Base-by-base conservation (phyloP, 768 basidiomycete species). In the Amanita jacksonii region DNA sequence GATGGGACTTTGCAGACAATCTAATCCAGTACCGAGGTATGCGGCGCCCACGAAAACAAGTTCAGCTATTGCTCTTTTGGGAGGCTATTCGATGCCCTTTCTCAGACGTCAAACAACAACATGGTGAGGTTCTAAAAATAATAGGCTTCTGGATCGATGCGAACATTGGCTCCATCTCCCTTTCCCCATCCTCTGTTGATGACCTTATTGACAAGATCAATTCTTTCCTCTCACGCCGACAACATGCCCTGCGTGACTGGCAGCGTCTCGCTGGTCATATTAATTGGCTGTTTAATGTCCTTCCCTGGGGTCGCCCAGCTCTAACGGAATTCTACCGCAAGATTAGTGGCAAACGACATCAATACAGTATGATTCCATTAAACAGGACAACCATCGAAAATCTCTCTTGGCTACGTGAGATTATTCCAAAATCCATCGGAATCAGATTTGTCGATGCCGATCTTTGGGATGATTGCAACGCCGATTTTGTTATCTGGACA, bases 101-200 rank as follows among this genome's bases (percentile, higher is more conserved):
- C n/a, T n/a, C n/a, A n/a, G n/a, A n/a, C n/a, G n/a, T n/a, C n/a
- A n/a, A n/a, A n/a, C n/a, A n/a, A n/a, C n/a, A n/a, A n/a, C n/a
- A n/a, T n/a, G n/a, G n/a, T n/a, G n/a, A n/a, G n/a, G n/a, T n/a
- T n/a, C n/a, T n/a, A n/a, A n/a, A n/a, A n/a, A n/a, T n/a, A n/a
- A n/a, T n/a, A n/a, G n/a, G n/a, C n/a, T n/a, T n/a, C n/a, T n/a
- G n/a, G n/a, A n/a, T n/a, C n/a, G n/a, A n/a, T n/a, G n/a, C 42
- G 7, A 51, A 54, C 24, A 49, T 61, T 9, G 62, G 65, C 31
- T 19, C 45, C 0, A 58, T 63, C 3, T 48, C 49, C 0, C 50
- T 66, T 24, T 43, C 53, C 0, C 27, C 37, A 1, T 48, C 57
- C 0, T 56, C 55, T 0, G 16, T 51, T 0, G 2, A 3, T 0